phyloP scores from a whole-genome alignment of 805 yeast species.

The Saturnispora serradocipensis region DNA sequence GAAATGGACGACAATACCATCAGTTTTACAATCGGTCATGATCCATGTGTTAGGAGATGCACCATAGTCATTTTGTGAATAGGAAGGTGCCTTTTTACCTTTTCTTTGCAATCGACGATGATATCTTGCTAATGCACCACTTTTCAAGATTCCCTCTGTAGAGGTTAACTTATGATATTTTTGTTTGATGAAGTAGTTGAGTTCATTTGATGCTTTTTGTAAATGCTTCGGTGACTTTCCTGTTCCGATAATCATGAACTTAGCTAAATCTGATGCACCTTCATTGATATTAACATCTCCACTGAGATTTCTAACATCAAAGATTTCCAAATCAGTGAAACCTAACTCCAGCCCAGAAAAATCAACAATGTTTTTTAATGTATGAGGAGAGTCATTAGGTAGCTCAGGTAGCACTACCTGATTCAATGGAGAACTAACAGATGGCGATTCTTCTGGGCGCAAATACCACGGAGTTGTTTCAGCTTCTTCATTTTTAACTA shows the following conservation, averaged over 20 bases:
- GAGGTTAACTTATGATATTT: constrained; percentile 36
- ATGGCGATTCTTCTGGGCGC: constrained; percentile 25
- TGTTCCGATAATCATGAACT: constrained; percentile 55
- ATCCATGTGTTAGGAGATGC: constrained; percentile 68
- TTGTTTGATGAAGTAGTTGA: constrained; percentile 51
- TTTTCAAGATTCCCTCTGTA: constrained; percentile 65
- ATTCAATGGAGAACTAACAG: constrained; percentile 16
- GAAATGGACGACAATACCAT: constrained; percentile 61
- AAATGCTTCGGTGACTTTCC: constrained; percentile 75
- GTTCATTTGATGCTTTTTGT: constrained; percentile 54
- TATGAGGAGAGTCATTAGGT: constrained; percentile 51
- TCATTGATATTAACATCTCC: constrained; percentile 20
- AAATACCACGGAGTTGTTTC: constrained; percentile 27
- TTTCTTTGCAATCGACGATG: constrained; percentile 44
- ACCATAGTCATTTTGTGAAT: constrained; percentile 51
- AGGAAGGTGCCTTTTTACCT: constrained; percentile 44
- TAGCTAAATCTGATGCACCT: constrained; percentile 30
- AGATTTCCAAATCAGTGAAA: constrained; percentile 47
- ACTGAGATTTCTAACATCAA: constrained; percentile 46
- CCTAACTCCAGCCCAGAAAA: constrained; percentile 55
- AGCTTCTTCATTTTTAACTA: not conserved
- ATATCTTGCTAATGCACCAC: constrained; percentile 42
- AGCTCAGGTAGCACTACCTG: constrained; percentile 40
- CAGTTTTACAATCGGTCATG: constrained; percentile 58
- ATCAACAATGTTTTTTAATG: constrained; percentile 36